phyloP scores from a whole-genome alignment of 129 eudicot genomes.

The Chrysanthemum seticuspe region DNA sequence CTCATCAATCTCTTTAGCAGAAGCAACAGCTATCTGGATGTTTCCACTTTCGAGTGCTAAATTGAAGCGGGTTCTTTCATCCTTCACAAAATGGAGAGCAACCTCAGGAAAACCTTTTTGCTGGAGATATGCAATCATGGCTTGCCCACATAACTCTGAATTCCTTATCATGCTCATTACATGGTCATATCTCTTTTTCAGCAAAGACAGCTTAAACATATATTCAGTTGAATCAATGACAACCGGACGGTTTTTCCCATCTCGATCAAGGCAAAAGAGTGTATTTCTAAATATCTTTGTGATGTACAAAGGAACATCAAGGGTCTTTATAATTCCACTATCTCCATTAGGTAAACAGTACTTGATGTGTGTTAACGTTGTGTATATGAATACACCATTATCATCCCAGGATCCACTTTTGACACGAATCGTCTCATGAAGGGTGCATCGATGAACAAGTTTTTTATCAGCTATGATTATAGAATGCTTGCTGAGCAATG shows the following conservation, averaged over 20 bases:
- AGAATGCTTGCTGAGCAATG: constrained; percentile 53
- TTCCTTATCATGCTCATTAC: constrained; percentile 78
- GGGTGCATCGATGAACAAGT: constrained; percentile 69
- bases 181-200: constrained; percentile 65
- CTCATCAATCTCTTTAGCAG: constrained; percentile 76
- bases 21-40: constrained; percentile 70
- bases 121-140: constrained; percentile 78
- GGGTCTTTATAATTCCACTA: constrained; percentile 67
- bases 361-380: constrained; percentile 67
- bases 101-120: constrained; percentile 84
- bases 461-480: constrained; percentile 68
- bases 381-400: constrained; percentile 71
- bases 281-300: constrained; percentile 68
- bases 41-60: constrained; percentile 76
- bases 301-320: constrained; percentile 64
- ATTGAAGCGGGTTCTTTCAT: constrained; percentile 66
- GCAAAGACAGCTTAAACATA: constrained; percentile 53
- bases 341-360: constrained; percentile 81
- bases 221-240: constrained; percentile 72
- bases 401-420: constrained; percentile 86
- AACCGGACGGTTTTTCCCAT: constrained; percentile 68
- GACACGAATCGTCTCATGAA: constrained; percentile 80
- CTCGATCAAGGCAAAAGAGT: constrained; percentile 73
- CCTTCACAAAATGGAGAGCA: constrained; percentile 77
- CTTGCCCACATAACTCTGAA: constrained; percentile 80